Evolutionary conservation across 495 filamentous ascomycete species (phyloP).

Genomic region (Penicillium subrubescens): DNA sequence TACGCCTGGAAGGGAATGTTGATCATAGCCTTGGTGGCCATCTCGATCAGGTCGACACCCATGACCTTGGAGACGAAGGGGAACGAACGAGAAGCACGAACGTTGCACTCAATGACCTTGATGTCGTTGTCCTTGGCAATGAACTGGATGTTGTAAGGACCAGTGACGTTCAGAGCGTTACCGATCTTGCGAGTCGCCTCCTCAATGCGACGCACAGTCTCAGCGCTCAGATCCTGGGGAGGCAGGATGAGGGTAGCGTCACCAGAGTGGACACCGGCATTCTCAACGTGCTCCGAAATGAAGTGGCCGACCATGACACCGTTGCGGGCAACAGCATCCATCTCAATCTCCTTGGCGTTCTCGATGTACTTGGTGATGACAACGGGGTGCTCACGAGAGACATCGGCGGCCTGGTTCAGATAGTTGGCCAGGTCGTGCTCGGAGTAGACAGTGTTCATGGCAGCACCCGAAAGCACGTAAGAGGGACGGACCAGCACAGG

Average conservation of each 20-base stretch:
- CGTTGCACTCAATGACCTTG: constrained; percentile 98
- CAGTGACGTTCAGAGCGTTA: constrained; percentile 91
- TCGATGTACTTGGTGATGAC: constrained; percentile 99
- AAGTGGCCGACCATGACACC: constrained; percentile 91
- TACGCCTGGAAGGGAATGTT: constrained; percentile 80
- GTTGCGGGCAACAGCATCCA: constrained; percentile 88
- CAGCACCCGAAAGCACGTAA: constrained; percentile 97
- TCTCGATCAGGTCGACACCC: constrained; percentile 96
- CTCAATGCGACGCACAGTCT: constrained; percentile 87
- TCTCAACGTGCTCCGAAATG: constrained; percentile 95
- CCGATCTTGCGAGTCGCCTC: constrained; percentile 96
- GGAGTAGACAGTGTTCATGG: constrained; percentile 98
- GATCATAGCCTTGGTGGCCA: constrained; percentile 98
- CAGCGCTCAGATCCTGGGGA: constrained; percentile 87
- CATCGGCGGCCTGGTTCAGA: constrained; percentile 83
- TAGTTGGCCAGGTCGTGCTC: constrained; percentile 88
- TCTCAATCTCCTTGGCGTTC: constrained; percentile 95
- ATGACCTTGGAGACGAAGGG: constrained; percentile 99
- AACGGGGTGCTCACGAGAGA: constrained; percentile 97
- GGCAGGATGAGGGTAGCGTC: constrained; percentile 97
- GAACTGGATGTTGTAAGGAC: constrained; percentile 98
- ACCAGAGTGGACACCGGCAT: constrained; percentile 97
- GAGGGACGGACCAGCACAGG: constrained; percentile 93
- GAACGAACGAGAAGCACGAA: constrained; percentile 93
- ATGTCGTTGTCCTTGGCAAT: constrained; percentile 99